These are phyloP conservation scores for Penicillium sp. DNA, from an alignment of 2,329 filamentous ascomycete species.

Conservation along the genomic window DNA sequence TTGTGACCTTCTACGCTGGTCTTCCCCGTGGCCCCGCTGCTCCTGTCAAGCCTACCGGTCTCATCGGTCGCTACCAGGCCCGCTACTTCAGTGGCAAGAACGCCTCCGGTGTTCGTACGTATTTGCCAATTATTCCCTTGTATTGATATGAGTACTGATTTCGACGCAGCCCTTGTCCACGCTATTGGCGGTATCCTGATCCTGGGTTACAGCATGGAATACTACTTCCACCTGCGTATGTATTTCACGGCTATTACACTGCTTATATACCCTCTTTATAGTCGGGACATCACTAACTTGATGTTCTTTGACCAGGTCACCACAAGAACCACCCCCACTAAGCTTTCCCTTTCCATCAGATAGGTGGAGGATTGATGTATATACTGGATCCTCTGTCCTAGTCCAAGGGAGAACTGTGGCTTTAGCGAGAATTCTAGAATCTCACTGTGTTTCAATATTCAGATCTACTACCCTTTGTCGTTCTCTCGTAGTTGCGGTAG, in stretches of 20 bases:
- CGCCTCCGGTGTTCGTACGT: slow-evolving; percentile 75
- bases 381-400: slow-evolving; percentile 31
- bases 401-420: slow-evolving; percentile 25
- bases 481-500: slow-evolving; percentile 8
- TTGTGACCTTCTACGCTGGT: slow-evolving; percentile 98
- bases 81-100: slow-evolving; percentile 86
- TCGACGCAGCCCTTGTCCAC: slow-evolving; percentile 71
- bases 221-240: slow-evolving; percentile 99
- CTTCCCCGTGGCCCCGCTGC: slow-evolving; percentile 88
- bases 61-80: slow-evolving; percentile 76
- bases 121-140: background rate
- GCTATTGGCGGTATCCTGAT: slow-evolving; percentile 66
- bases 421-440: slow-evolving; percentile 17
- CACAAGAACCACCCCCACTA: slow-evolving; percentile 99
- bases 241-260: slow-evolving; percentile 21
- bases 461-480: background rate
- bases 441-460: slow-evolving; percentile 18
- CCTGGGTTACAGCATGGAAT: slow-evolving; percentile 91
- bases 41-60: slow-evolving; percentile 68
- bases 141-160: slow-evolving; percentile 8
- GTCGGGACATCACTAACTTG: slow-evolving; percentile 1
- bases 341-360: slow-evolving; percentile 24
- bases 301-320: slow-evolving; percentile 58
- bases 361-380: slow-evolving; percentile 32
- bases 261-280: background rate